A percentile compares a stretch with the other conserved stretches of the same genome.
phyloP scores from a whole-genome alignment of 352 stramenopile genomes.

The Phytophthora fragariaefolia region DNA sequence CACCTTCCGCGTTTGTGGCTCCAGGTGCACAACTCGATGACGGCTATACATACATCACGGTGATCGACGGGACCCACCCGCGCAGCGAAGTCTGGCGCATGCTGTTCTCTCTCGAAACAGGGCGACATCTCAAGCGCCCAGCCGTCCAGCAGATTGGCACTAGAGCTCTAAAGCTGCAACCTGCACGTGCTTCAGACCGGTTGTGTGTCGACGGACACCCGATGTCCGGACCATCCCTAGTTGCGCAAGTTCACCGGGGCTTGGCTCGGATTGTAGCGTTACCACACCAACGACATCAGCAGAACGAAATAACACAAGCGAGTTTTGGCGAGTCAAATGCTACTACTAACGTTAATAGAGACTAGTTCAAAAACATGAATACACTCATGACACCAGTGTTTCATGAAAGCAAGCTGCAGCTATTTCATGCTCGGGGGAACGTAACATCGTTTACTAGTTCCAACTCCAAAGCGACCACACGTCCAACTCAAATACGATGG shows the following conservation, averaged over 20 bases:
- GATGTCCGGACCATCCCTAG: slow-evolving; percentile 20
- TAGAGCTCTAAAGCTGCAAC: slow-evolving; percentile 26
- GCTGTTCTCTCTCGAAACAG: slow-evolving; percentile 44
- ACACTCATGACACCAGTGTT: no score
- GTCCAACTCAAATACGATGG: no score
- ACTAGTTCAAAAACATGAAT: no score
- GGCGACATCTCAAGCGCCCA: slow-evolving; percentile 33
- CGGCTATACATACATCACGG: slow-evolving; percentile 51
- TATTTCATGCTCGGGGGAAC: no score
- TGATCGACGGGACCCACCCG: slow-evolving; percentile 32
- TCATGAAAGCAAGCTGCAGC: no score
- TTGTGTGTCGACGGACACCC: slow-evolving; percentile 20
- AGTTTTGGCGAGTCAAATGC: no score
- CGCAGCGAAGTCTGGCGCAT: slow-evolving; percentile 34
- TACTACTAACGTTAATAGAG: no score
- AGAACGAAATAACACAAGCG: no score
- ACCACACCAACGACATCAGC: slow-evolving; percentile 11
- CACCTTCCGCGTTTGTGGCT: slow-evolving; percentile 44
- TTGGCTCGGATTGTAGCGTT: slow-evolving; percentile 15
- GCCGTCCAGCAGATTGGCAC: slow-evolving; percentile 39
- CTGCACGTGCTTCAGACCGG: slow-evolving; percentile 6
- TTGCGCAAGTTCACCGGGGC: slow-evolving; percentile 23
- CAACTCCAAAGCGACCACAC: no score
- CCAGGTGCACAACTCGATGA: slow-evolving; percentile 48
- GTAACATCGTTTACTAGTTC: no score